Conservation (phyloP, 1,284 basidiomycete genomes). For the Heterobasidion irregulare region DNA sequence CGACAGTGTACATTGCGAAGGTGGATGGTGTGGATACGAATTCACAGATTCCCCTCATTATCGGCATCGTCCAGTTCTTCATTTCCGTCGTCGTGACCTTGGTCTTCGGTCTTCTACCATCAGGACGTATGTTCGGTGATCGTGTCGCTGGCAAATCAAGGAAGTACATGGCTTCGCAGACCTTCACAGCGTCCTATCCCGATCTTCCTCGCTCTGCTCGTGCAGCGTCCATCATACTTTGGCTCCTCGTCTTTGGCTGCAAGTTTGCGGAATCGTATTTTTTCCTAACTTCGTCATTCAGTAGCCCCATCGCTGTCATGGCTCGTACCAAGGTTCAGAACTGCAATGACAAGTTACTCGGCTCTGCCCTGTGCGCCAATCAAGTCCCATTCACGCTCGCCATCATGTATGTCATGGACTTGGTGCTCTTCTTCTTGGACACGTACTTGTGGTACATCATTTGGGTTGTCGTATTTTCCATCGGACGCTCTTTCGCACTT, state of each 20-base stretch:
- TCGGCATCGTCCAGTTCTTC: constrained; percentile 86
- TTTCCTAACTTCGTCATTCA: constrained; percentile 90
- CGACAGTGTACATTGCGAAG: constrained; percentile 85
- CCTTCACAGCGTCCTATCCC: constrained; percentile 94
- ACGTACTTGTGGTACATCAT: constrained; percentile 97
- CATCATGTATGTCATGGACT: constrained; percentile 96
- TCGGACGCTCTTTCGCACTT: constrained; percentile 81
- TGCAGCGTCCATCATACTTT: constrained; percentile 75
- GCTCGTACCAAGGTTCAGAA: constrained; percentile 82
- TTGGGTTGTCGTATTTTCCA: constrained; percentile 93
- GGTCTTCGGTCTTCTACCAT: constrained; percentile 80
- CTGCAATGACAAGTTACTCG: constrained; percentile 80
- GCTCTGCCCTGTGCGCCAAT: constrained; percentile 71
- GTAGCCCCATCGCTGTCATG: constrained; percentile 88
- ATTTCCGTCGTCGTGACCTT: constrained; percentile 77
- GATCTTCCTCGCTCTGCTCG: constrained; percentile 60
- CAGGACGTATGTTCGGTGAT: constrained; percentile 92
- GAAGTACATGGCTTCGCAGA: constrained; percentile 95
- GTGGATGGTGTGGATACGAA: constrained; percentile 53
- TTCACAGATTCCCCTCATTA: constrained; percentile 67
- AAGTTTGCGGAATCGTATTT: constrained; percentile 95
- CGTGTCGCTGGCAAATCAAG: constrained; percentile 89
- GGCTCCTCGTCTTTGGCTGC: constrained; percentile 86
- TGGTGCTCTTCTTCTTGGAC: constrained; percentile 93
- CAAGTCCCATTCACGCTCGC: constrained; percentile 87